Evolutionary conservation across 768 basidiomycete genomes (phyloP).

Genomic region (Erythrobasidium yunnanense): DNA sequence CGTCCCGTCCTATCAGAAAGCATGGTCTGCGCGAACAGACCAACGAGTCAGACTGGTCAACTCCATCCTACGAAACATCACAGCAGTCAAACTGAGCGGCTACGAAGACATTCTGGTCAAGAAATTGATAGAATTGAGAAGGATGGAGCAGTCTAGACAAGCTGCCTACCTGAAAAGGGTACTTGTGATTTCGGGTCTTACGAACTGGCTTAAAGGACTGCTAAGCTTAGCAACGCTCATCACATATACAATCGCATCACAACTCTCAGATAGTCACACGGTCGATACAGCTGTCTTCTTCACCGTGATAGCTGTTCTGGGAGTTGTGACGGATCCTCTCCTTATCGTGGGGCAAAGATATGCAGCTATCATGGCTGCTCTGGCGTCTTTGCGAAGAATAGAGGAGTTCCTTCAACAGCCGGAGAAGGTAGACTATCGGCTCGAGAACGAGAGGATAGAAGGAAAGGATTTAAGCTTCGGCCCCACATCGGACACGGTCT

Average conservation of each 20-base stretch:
- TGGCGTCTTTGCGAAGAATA: conserved; percentile 5
- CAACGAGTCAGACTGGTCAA: conserved; percentile 16
- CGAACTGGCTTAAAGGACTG: conserved; percentile 18
- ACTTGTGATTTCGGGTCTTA: not conserved
- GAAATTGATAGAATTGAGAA: conserved; percentile 5
- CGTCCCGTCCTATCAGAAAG: not conserved
- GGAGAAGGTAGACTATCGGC: conserved; percentile 9
- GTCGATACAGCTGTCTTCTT: conserved; percentile 14
- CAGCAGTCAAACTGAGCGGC: conserved; percentile 27
- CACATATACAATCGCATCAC: conserved; percentile 25
- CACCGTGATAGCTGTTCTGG: conserved; percentile 21
- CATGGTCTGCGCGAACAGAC: conserved; percentile 19
- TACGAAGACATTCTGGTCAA: conserved; percentile 15
- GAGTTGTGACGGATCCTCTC: conserved; percentile 13
- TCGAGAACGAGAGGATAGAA: not conserved
- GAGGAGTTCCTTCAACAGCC: conserved; percentile 9
- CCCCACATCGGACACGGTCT: not conserved
- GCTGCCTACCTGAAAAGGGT: not conserved
- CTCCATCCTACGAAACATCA: conserved; percentile 23
- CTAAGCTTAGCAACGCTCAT: conserved; percentile 18
- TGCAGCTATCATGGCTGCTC: conserved; percentile 12
- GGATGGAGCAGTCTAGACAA: conserved; percentile 9
- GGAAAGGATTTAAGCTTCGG: not conserved
- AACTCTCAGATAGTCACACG: not conserved
- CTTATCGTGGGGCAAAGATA: conserved; percentile 26